These are phyloP conservation scores for Plasmopara viticola DNA, from an alignment of 352 stramenopile species.

Conservation along the genomic window DNA sequence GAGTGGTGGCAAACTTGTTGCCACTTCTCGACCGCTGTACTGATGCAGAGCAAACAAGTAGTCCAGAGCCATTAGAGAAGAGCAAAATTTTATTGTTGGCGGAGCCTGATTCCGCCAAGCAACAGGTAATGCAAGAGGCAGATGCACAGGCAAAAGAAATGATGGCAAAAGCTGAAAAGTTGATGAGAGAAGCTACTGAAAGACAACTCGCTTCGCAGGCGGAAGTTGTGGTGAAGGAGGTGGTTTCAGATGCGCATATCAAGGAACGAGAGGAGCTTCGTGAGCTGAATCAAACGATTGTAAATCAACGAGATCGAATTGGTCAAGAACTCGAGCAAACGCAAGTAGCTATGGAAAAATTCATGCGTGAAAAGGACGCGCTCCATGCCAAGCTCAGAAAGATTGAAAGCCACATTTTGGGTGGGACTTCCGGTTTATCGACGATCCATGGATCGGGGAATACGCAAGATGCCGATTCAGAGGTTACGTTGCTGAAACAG, in stretches of 20 bases:
- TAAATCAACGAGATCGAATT: conserved; percentile 65
- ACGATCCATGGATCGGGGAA: conserved; percentile 9
- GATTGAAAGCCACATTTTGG: conserved; percentile 76
- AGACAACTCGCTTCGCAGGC: conserved; percentile 33
- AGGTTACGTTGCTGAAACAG: conserved; percentile 69
- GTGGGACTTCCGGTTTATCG: conserved; percentile 27
- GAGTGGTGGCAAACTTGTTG: conserved; percentile 16
- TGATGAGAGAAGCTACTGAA: conserved; percentile 56
- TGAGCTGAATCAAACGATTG: conserved; percentile 56
- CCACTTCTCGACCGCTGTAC: conserved; percentile 20
- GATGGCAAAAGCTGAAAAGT: conserved; percentile 60
- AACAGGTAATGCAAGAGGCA: conserved; percentile 40
- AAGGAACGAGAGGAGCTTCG: conserved; percentile 59
- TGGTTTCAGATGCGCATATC: conserved; percentile 63
- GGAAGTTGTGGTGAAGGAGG: conserved; percentile 69
- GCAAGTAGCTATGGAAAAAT: conserved; percentile 62
- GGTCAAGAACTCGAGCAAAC: conserved; percentile 67
- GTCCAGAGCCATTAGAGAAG: background rate
- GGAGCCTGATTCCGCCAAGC: conserved; percentile 32
- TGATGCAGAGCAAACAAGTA: conserved; percentile 13
- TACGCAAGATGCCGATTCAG: conserved; percentile 37
- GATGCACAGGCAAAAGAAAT: conserved; percentile 67
- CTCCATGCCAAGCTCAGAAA: conserved; percentile 64
- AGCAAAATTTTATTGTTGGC: background rate
- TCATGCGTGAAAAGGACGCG: conserved; percentile 53